Evolutionary conservation across 225 moss, liverwort and hornwort species (phyloP).

Genomic region (Straminergon stramineum): DNA sequence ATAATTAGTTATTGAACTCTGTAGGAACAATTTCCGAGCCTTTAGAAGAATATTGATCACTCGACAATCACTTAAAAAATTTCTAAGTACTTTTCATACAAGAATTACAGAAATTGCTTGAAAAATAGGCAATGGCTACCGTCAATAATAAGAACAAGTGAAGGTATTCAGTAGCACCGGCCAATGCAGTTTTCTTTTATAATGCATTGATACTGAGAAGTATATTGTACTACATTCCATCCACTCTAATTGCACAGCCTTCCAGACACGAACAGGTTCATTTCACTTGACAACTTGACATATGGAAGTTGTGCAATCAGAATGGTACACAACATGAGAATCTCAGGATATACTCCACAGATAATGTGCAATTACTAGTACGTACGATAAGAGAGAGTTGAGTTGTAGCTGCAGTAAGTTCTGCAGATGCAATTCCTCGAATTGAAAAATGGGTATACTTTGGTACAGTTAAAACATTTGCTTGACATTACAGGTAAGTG

Average conservation of each 20-base stretch:
- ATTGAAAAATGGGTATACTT: background rate
- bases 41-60: background rate
- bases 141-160: background rate
- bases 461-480: background rate
- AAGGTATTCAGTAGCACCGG: background rate
- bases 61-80: background rate
- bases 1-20: background rate
- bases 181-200: no score
- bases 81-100: background rate
- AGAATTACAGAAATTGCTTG: background rate
- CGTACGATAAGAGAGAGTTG: background rate
- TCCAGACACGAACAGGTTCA: background rate
- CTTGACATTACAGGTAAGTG: background rate
- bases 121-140: no score
- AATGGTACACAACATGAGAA: background rate
- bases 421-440: background rate
- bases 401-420: background rate
- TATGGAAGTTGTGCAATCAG: background rate
- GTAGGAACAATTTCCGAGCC: background rate
- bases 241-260: background rate
- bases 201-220: no score
- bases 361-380: background rate
- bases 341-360: background rate
- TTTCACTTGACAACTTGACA: background rate
- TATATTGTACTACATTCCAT: background rate